These are phyloP conservation scores for Fraxinus sp. DNA, from an alignment of 305 asterid genomes.

Conservation along the genomic window DNA sequence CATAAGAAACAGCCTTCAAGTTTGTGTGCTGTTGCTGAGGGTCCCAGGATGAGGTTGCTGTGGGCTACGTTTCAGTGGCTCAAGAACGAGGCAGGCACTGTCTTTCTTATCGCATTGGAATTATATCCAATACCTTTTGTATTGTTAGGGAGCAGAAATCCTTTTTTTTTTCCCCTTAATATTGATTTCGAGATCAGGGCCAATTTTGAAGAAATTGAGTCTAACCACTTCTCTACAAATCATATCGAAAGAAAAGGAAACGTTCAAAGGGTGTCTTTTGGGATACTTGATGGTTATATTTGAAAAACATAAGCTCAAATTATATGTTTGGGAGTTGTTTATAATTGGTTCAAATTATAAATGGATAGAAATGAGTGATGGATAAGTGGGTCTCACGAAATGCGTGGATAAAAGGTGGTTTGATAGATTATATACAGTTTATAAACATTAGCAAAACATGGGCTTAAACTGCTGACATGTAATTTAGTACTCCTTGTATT, in stretches of 20 bases:
- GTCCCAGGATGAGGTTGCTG: conserved; percentile 77
- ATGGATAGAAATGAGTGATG: neutral
- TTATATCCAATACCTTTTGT: conserved; percentile 13
- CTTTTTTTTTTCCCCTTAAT: neutral
- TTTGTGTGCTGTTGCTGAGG: conserved; percentile 72
- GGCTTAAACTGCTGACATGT: neutral
- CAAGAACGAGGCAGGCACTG: conserved; percentile 77
- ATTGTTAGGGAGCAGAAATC: conserved; percentile 1
- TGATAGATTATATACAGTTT: neutral
- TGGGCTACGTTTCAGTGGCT: conserved; percentile 86
- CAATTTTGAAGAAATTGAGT: neutral
- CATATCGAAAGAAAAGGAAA: conserved; percentile 8
- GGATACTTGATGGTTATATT: conserved; percentile 8
- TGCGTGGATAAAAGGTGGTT: neutral
- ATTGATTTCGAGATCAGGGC: conserved; percentile 2
- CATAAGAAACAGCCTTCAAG: conserved; percentile 53
- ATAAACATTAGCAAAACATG: neutral
- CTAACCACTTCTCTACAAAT: conserved; percentile 7
- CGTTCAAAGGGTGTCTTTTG: neutral
- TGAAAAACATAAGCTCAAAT: neutral
- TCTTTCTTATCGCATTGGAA: conserved; percentile 30
- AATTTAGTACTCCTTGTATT: neutral
- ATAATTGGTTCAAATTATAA: no score
- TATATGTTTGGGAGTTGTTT: neutral
- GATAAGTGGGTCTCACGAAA: neutral